These are phyloP conservation scores for Plantago coronopus DNA, from an alignment of 305 asterid genomes.

Conservation along the genomic window DNA sequence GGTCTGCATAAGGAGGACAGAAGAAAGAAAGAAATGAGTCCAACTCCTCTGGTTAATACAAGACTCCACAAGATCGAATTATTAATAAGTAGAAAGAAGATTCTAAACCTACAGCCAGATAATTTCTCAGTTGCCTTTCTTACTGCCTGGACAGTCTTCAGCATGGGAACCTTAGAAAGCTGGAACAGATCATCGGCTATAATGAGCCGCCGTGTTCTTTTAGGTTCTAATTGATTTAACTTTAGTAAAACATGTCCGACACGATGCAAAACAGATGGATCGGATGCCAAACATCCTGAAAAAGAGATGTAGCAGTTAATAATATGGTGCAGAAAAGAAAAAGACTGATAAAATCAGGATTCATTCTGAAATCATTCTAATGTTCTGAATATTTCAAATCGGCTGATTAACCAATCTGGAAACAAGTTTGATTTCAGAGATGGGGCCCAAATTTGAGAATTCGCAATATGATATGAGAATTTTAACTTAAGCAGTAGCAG, in stretches of 20 bases:
- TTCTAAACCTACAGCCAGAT: slow-evolving; percentile 71
- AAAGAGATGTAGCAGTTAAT: slow-evolving; percentile 22
- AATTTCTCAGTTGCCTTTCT: slow-evolving; percentile 57
- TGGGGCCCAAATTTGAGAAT: slow-evolving; percentile 1
- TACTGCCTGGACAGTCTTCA: slow-evolving; percentile 61
- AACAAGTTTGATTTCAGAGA: not conserved
- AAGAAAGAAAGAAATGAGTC: slow-evolving; percentile 11
- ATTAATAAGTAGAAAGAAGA: slow-evolving; percentile 7
- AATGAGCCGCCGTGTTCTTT: slow-evolving; percentile 55
- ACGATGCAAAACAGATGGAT: slow-evolving; percentile 73
- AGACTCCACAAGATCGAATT: slow-evolving; percentile 4
- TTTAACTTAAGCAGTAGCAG: slow-evolving; percentile 17
- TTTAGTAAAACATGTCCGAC: slow-evolving; percentile 82
- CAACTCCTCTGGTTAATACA: slow-evolving; percentile 1
- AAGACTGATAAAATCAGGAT: not conserved
- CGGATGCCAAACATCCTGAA: slow-evolving; percentile 81
- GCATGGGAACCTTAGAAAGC: slow-evolving; percentile 67
- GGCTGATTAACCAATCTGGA: not conserved
- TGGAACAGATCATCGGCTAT: slow-evolving; percentile 97
- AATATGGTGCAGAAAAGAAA: slow-evolving; percentile 2
- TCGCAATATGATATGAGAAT: slow-evolving; percentile 2
- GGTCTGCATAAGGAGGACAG: slow-evolving; percentile 47
- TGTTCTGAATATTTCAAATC: not conserved
- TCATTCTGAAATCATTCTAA: not conserved
- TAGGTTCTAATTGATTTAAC: slow-evolving; percentile 55